These are phyloP conservation scores for Fonsecaea nubica DNA, from an alignment of 2,329 filamentous ascomycete species.

Conservation along the genomic window DNA sequence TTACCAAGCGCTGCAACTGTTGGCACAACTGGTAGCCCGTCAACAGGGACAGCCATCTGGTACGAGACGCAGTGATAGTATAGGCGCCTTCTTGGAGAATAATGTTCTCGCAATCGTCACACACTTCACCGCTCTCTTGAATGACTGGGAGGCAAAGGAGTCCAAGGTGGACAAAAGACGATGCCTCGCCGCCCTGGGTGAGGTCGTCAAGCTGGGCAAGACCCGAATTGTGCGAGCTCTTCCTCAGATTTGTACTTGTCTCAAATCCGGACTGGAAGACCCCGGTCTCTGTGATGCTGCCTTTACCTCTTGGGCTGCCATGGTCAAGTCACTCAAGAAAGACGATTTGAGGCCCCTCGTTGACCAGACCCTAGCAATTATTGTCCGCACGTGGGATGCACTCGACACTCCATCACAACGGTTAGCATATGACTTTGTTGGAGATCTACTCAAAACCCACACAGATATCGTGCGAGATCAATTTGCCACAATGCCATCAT, in stretches of 20 bases:
- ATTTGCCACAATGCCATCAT: slow-evolving; percentile 77
- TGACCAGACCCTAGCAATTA: slow-evolving; percentile 87
- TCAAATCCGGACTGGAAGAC: slow-evolving; percentile 81
- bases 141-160: slow-evolving; percentile 67
- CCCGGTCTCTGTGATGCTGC: slow-evolving; percentile 76
- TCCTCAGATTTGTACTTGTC: slow-evolving; percentile 88
- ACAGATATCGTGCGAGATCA: slow-evolving; percentile 66
- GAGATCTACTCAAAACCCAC: slow-evolving; percentile 69
- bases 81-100: slow-evolving; percentile 78
- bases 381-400: slow-evolving; percentile 77
- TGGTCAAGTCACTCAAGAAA: slow-evolving; percentile 75
- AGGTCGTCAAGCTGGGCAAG: slow-evolving; percentile 81
- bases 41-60: slow-evolving; percentile 54
- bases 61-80: slow-evolving; percentile 60
- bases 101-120: slow-evolving; percentile 88
- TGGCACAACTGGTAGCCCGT: slow-evolving; percentile 58
- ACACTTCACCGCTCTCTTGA: slow-evolving; percentile 77
- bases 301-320: slow-evolving; percentile 81
- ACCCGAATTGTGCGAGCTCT: slow-evolving; percentile 77
- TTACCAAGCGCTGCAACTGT: slow-evolving; percentile 59
- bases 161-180: slow-evolving; percentile 72
- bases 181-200: slow-evolving; percentile 81
- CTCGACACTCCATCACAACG: slow-evolving; percentile 68
- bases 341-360: slow-evolving; percentile 81
- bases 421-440: slow-evolving; percentile 68